These are phyloP conservation scores for Cryphonectria radicalis DNA, from an alignment of 2,329 filamentous ascomycete species.

Conservation along the genomic window DNA sequence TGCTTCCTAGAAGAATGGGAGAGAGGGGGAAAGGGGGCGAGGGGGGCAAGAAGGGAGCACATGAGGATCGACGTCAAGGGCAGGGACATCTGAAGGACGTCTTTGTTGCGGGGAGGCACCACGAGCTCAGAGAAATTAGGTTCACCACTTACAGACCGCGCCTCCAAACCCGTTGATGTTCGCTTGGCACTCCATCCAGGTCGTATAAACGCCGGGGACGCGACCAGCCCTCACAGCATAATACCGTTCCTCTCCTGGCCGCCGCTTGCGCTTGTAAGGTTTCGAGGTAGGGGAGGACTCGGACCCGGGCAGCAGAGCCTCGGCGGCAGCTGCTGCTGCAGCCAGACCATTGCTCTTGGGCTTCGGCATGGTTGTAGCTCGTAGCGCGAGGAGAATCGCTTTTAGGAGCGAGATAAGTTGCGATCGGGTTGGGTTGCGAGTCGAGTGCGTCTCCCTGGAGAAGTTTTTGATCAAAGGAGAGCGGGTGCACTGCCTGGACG, in stretches of 20 bases:
- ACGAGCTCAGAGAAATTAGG: neutral
- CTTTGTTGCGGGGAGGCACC: constrained; percentile 17
- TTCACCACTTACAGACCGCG: constrained; percentile 64
- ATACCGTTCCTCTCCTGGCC: constrained; percentile 54
- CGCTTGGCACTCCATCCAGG: constrained; percentile 63
- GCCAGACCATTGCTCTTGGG: constrained; percentile 13
- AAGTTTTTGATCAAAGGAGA: constrained; percentile 13
- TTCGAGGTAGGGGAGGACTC: constrained; percentile 19
- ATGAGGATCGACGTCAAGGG: neutral
- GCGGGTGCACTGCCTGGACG: neutral
- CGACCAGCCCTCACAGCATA: constrained; percentile 65
- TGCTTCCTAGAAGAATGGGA: neutral
- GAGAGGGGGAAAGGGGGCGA: neutral
- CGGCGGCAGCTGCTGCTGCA: neutral
- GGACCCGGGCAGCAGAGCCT: constrained; percentile 5
- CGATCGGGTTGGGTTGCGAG: neutral
- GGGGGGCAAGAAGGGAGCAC: neutral
- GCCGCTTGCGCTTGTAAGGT: constrained; percentile 50
- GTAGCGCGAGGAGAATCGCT: constrained; percentile 19
- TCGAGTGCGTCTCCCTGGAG: constrained; percentile 14
- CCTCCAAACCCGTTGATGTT: constrained; percentile 66
- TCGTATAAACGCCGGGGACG: constrained; percentile 63
- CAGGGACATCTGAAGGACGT: constrained; percentile 12
- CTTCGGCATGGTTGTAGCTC: constrained; percentile 23
- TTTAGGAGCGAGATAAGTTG: constrained; percentile 7